Evolutionary conservation across 2,329 filamentous ascomycete genomes (phyloP).

Genomic region (Teratosphaeria pseudoeucalypti): DNA sequence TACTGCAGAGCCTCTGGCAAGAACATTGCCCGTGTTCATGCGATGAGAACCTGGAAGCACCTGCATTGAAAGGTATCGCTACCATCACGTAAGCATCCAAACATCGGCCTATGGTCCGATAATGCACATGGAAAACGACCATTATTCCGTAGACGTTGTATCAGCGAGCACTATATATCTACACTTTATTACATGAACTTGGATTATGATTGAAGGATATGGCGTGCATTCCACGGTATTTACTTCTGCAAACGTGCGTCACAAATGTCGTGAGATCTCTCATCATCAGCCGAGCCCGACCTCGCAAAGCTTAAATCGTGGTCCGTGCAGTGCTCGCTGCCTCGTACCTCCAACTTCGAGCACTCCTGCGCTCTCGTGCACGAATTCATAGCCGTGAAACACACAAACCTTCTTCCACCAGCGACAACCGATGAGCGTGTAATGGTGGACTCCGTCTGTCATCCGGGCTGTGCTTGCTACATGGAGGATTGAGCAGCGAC

Average conservation of each 20-base stretch:
- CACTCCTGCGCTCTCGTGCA: not conserved
- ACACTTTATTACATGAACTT: no score
- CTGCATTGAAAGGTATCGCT: not conserved
- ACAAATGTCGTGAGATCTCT: not conserved
- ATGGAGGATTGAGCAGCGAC: not conserved
- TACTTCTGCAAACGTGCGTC: not conserved
- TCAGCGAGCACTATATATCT: no score
- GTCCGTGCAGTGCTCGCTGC: not conserved
- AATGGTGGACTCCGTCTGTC: not conserved
- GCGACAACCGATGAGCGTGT: not conserved
- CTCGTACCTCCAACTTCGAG: not conserved
- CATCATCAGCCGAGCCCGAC: not conserved
- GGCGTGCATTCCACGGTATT: not conserved
- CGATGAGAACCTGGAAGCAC: not conserved
- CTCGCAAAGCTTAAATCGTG: not conserved
- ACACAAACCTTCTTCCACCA: not conserved
- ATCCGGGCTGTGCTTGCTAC: not conserved
- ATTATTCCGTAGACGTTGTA: no score
- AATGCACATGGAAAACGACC: not conserved
- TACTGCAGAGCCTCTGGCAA: not conserved
- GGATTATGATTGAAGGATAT: no score
- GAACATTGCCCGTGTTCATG: not conserved
- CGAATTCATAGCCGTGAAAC: not conserved
- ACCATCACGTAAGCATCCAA: not conserved
- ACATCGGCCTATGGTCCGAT: not conserved